Evolutionary conservation across 306 rosid species (phyloP), one percentile per base, ranked within the genome.

Genomic region (Rosa rugosa): DNA sequence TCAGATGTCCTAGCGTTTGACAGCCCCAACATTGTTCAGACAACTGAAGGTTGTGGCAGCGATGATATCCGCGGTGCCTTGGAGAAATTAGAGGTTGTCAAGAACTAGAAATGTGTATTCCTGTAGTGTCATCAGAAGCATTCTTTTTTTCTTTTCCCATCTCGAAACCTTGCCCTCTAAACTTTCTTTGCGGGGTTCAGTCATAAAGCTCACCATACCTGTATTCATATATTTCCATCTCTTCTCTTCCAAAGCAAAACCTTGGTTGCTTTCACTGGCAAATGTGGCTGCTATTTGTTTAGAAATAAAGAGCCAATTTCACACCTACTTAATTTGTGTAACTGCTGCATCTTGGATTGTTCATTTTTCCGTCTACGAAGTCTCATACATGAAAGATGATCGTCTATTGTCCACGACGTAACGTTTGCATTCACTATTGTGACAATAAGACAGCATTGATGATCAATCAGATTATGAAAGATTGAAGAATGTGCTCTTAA

Each of bases 1-100:
- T 83, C 98, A 4, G 98, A 93, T 86, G 99, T 95, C 70, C 84
- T 90, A 63, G 89, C 97, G 64, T 38, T 79, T 16, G 98, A 95
- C 77, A 84, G 88, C 80, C 89, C 94, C 80, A 93, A 86, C 84
- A 85, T 93, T 69, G 88, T 80, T 42, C 90, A 93, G 81, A 86
- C 98, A 38, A 12, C 85, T 20, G 88, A 85, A 69, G 94, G 88
- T 18, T 83, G 91, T 57, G 78, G 81, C 82, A 84, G 91, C 11
- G 86, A 76, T 0, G 98, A 87, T 8, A 85, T 95, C 81, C 94
- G 85, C 44, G 74, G 83, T 77, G 88, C 90, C 80, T 80, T 95
- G 79, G 96, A 90, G 72, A 87, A 86, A 72, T 79, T 82, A 36
- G 97, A 94, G 78, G 85, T 93, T 73, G 86, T 90, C 75, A 80